Base-by-base conservation (phyloP, 2,329 filamentous ascomycete genomes). In the Aspergillus sp. region DNA sequence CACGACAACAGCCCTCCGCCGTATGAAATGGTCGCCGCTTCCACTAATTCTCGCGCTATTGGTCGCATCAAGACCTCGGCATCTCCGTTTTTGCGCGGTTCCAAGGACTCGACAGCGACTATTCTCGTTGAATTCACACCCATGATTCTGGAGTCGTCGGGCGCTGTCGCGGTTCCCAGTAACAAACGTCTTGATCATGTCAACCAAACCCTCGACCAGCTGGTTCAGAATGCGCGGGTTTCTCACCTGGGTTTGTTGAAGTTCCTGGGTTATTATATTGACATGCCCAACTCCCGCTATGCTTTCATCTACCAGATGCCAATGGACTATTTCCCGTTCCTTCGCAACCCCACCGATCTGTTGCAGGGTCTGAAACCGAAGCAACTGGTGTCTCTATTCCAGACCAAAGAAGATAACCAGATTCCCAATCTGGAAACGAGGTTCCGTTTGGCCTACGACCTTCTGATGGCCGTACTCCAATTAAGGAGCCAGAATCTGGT, bases 301-400 rank as follows among this genome's bases (percentile, higher is more conserved):
- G 85, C 84, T 7, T 79, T 88, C 53, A 80, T 88, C 14, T 88
- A 86, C 60, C 83, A 86, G 63, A 78, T 87, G 59, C 84, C 84
- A 7, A 77, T 81, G 22, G 71, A 77, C 56, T 75, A 79, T 58
- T 78, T 81, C 63, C 72, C 74, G n/a, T 73, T 80, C 61, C 60
- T 77, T 31, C 71, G 69, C 57, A 77, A 77, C 24, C 75, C 75
- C 1, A 75, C 73, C 49, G 73, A 77, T 56, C 65, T 74, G 4
- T 61, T 76, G 47, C 72, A 72, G 32, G 72, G 73, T 26, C 54
- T 73, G 45, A 77, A 76, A 53, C 76, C 77, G 4, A 74, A 75
- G 49, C 75, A 76, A 18, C 65, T 81, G 26, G 73, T 78, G 2
- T 77, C 78, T 16, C 71, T 80, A 18, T 70, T 80, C 36, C 77